Evolutionary conservation across 495 filamentous ascomycete genomes (phyloP), one percentile per base, ranked within the genome.

Genomic region (Cercophora samala): DNA sequence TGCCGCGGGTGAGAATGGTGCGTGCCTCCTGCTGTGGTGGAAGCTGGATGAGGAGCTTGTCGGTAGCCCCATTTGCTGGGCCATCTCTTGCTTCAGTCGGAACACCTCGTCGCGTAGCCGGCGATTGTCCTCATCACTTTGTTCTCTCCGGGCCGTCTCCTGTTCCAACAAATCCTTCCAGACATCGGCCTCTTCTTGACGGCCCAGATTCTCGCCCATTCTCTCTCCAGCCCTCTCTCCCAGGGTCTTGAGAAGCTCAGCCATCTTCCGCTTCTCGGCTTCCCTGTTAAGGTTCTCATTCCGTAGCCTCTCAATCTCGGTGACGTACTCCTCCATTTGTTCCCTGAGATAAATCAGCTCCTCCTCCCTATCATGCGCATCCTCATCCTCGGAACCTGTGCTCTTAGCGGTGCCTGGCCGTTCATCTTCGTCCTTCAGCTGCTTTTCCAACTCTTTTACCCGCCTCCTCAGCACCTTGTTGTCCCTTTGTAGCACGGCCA

Each of bases 121-220:
- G 62, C 89, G 88, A 66, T 93, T 93, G 63, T 97, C 93, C 29
- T 94, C 90, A 61, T 97, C 93, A 21, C 91, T 86, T 75, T 97
- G 92, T 76, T 97, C 95, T 52, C 95, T 87, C 63, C 93, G 86
- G 1, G 91, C 87, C 5, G 91, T 94, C 75, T 98, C 95, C 58
- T 93, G 90, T 70, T 97, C 92, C n/a, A 97, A 84, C 70, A 97
- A 87, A 73, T 99, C 94, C 74, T 94, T 95, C 89, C 91, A 96
- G 79, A 97, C 93, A 60, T 93, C 90, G 66, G 93, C 87, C 70
- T 96, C 92, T 76, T 97, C 95, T 72, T 93, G 87, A 32, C 90
- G 85, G 4, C 90, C 91, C 3, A 90, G 78, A 73, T 88, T 87
- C 37, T 88, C 88, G 24, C 87, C 88, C 9, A 78, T 69, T 32